phyloP scores from a whole-genome alignment of 345 rosid genomes.

The Stellera chamaejasme region DNA sequence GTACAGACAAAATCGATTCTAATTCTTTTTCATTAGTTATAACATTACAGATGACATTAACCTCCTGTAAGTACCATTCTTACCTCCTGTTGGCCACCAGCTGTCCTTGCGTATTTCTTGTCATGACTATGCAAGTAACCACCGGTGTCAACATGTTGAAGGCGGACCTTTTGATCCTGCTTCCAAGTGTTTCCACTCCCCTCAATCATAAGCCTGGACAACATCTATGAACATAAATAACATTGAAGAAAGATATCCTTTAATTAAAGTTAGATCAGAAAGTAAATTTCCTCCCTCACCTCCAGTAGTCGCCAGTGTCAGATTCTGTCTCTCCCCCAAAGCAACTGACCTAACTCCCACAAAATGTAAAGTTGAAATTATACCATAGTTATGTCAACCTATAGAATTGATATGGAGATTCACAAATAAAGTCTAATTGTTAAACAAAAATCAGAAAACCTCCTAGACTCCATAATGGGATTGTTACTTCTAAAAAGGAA shows the following conservation, averaged over 20 bases:
- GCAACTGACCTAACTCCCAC: slow-evolving; percentile 71
- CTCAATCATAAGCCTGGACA: slow-evolving; percentile 68
- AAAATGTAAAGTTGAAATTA: neutral
- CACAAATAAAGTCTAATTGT: too few relatives aligned
- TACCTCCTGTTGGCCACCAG: slow-evolving; percentile 99
- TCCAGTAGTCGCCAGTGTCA: slow-evolving; percentile 97
- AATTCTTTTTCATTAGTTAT: neutral
- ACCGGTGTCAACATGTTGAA: slow-evolving; percentile 91
- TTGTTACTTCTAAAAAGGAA: too few relatives aligned
- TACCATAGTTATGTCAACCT: too few relatives aligned
- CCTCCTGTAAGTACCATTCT: slow-evolving; percentile 8
- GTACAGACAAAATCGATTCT: too few relatives aligned
- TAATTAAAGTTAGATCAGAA: neutral
- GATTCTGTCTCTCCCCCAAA: slow-evolving; percentile 89
- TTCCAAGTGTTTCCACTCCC: slow-evolving; percentile 93
- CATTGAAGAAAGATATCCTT: neutral
- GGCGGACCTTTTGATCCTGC: slow-evolving; percentile 86
- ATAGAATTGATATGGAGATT: too few relatives aligned
- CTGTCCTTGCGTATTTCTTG: slow-evolving; percentile 93
- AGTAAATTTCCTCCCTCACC: slow-evolving; percentile 31
- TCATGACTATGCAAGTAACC: slow-evolving; percentile 96
- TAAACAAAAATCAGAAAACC: too few relatives aligned
- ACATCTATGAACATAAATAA: slow-evolving; percentile 10
- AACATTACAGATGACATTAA: neutral
- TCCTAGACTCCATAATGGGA: too few relatives aligned